Evolutionary conservation across 2,329 filamentous ascomycete genomes (phyloP).

Genomic region (Sclerotinia subarctica): DNA sequence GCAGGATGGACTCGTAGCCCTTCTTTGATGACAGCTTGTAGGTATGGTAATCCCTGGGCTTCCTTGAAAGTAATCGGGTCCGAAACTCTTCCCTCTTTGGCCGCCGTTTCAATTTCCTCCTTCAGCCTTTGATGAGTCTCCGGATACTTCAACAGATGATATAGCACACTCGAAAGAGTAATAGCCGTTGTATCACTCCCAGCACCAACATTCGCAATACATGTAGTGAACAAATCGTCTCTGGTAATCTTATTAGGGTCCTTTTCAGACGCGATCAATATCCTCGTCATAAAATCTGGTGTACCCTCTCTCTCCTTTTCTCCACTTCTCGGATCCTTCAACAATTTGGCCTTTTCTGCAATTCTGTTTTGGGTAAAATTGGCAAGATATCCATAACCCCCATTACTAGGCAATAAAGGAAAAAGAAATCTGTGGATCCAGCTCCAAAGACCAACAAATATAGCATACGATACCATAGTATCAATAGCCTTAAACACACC

Average conservation of each 20-base stretch:
- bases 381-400: conserved; percentile 26
- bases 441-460: conserved; percentile 44
- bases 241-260: conserved; percentile 38
- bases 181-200: conserved; percentile 49
- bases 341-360: conserved; percentile 20
- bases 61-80: conserved; percentile 42
- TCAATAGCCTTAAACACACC: conserved; percentile 44
- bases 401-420: conserved; percentile 28
- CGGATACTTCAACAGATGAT: conserved; percentile 43
- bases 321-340: conserved; percentile 24
- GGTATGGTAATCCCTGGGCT: conserved; percentile 44
- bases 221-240: conserved; percentile 36
- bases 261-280: conserved; percentile 41
- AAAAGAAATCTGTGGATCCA: conserved; percentile 42
- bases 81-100: conserved; percentile 27
- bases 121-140: conserved; percentile 30
- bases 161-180: conserved; percentile 46
- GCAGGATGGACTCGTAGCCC: conserved; percentile 50
- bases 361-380: conserved; percentile 29
- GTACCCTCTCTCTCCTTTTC: conserved; percentile 23
- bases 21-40: conserved; percentile 52
- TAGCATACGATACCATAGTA: conserved; percentile 40
- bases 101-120: conserved; percentile 38
- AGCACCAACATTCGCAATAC: conserved; percentile 34
- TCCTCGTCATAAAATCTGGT: conserved; percentile 44